Evolutionary conservation across 257 asterid genomes (phyloP).

Genomic region (Gentiana dahurica): DNA sequence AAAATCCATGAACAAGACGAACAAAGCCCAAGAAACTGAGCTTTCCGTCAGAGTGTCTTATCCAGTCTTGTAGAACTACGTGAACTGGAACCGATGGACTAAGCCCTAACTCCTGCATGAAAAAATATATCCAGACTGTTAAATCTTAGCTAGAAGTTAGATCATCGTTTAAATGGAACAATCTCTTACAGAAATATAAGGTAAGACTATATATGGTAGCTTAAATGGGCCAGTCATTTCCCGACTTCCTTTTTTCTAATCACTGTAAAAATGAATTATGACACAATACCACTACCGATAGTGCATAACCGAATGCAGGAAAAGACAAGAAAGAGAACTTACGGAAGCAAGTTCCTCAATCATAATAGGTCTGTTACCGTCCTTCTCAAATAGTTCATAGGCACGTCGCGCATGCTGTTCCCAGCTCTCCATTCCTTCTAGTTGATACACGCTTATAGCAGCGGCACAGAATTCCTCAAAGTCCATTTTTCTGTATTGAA

Average conservation of each 20-base stretch:
- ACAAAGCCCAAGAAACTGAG: conserved; percentile 93
- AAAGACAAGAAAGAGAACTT: conserved; percentile 11
- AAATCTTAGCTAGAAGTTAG: too few species aligned
- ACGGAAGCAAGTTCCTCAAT: conserved; percentile 97
- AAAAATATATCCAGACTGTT: background rate
- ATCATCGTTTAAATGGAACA: too few species aligned
- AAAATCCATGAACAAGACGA: conserved; percentile 73
- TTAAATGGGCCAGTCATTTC: too few species aligned
- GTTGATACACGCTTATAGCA: conserved; percentile 74
- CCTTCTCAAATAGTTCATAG: conserved; percentile 84
- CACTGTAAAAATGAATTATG: too few species aligned
- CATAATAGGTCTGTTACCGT: conserved; percentile 88
- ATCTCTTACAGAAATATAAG: too few species aligned
- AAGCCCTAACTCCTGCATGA: conserved; percentile 72
- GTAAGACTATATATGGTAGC: too few species aligned
- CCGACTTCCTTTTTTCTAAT: too few species aligned
- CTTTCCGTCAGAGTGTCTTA: conserved; percentile 83
- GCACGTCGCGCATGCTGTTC: conserved; percentile 88
- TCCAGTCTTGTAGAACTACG: conserved; percentile 92
- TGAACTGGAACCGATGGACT: conserved; percentile 85
- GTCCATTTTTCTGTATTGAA: conserved; percentile 76
- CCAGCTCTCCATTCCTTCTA: conserved; percentile 84
- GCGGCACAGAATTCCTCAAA: conserved; percentile 93
- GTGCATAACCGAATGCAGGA: too few species aligned
- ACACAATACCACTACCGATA: too few species aligned